Base-by-base conservation (phyloP, 164 flowering plant species). In the Nymphaea thermarum region DNA sequence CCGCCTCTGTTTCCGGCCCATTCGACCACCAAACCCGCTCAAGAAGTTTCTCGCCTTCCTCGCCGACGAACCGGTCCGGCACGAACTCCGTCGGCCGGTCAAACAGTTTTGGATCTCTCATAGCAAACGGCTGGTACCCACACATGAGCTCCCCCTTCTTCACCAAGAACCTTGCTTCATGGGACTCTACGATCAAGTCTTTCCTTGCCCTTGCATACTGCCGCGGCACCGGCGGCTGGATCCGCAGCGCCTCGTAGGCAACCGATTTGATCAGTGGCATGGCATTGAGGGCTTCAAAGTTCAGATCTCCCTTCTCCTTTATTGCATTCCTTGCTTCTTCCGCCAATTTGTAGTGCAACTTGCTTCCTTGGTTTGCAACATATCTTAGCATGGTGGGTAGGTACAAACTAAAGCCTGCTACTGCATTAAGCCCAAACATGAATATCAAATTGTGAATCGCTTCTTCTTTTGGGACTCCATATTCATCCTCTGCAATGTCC, bases 341-440 rank as follows among this genome's bases (percentile, higher is more conserved):
- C 0, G 91, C 95, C 1, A 93, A 66, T 4, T 69, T 74, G 6
- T 42, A 44, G 77, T 85, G 90, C 36, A 93, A 75, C 16, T 74
- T 70, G 4, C 66, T 71, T 3, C 98, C 98, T 6, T 78, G 91
- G 1, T 85, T 82, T 8, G 93, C 93, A 71, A 90, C 67, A 81
- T 80, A 80, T 43, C 90, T 90, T 15, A 92, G 12, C 74, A 87
- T 36, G 70, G 66, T 79, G 3, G 95, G 91, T 81, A 90, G 86
- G 63, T 85, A 70, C 60, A 84, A 67, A 71, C 77, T 92, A 84
- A 92, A 80, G 5, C 98, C 98, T 0, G 94, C 96, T 71, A 76
- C 90, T 57, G 93, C 74, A 61, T 92, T 92, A 67, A 92, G 90
- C 76, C 96, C 84, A 44, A 89, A 84, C 69, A 87, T 77, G 82